Percentiles rank a stretch among this genome's conserved stretches.
Conservation (phyloP, 305 asterid genomes). For the Fraxinus nigra region DNA sequence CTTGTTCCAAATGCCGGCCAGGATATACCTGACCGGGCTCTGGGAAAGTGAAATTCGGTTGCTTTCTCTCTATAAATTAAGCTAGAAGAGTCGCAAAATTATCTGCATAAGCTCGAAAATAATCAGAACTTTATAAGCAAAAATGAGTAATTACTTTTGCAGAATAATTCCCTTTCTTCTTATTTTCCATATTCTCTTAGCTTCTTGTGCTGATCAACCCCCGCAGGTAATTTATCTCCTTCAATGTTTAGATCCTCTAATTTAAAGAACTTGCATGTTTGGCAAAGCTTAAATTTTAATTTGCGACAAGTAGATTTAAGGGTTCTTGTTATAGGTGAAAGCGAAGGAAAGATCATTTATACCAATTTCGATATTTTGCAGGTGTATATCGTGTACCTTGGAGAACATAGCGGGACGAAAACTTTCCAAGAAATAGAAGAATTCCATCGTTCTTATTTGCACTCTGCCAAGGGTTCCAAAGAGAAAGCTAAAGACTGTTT, state of each 20-base stretch:
- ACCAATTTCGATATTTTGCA: not conserved
- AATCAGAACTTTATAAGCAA: not conserved
- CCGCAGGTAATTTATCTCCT: not conserved
- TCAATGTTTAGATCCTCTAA: not conserved
- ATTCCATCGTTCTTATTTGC: constrained; percentile 27
- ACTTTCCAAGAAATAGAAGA: constrained; percentile 29
- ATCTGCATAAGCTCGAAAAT: not conserved
- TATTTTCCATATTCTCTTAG: not conserved
- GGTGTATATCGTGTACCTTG: constrained; percentile 41
- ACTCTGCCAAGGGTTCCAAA: constrained; percentile 14
- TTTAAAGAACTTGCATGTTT: not conserved
- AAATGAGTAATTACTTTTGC: constrained; percentile 14
- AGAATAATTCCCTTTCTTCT: not conserved
- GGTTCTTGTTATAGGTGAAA: constrained; percentile 4
- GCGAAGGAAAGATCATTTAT: not conserved
- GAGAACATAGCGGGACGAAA: constrained; percentile 33
- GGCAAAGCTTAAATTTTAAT: not conserved
- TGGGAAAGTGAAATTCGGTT: not conserved
- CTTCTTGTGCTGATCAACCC: constrained; percentile 10
- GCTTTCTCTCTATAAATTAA: constrained; percentile 9
- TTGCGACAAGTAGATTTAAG: too few species aligned
- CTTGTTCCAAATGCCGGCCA: not conserved
- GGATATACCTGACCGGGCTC: not conserved
- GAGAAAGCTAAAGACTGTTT: constrained; percentile 27
- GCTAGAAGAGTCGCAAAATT: not conserved